Base-by-base conservation (phyloP, 345 rosid genomes). In the Boechera retrofracta region DNA sequence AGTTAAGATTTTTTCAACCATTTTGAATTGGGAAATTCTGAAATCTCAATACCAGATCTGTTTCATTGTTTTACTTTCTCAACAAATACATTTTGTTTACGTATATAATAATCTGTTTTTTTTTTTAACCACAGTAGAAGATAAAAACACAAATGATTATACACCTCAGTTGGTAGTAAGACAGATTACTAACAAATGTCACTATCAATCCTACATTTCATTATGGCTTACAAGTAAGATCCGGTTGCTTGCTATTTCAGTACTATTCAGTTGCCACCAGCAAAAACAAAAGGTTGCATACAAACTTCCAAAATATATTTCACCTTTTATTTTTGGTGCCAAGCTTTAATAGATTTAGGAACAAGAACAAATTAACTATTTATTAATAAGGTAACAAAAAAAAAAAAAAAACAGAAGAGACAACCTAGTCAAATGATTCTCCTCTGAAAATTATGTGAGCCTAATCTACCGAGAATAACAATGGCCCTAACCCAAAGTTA, bases 381-480 rank as follows among this genome's bases (percentile, higher is more conserved):
- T 67, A 67, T 75, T 69, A 44, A 56, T 42, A 49, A 64, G 53
- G 45, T 64, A 71, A 62, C 69, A 60, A 16, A 15, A 6, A 26
- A 24, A 44, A 61, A 28, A 32, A n/a, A 21, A 21, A 52, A 38
- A 32, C 16, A 45, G 16, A 45, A 31, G 31, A 54, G 7, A 49
- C 52, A 71, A 21, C 67, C 76, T 77, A 77, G 13, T 64, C 41
- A 67, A 57, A 67, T 75, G 53, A 6, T 67, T 47, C 55, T 64
- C 38, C 16, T 47, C 60, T 69, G 57, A 69, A 52, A 42, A 62
- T 32, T 62, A 41, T 77, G 76, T 71, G 67, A 77, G 67, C 72
- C 80, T 77, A 69, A 44, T 69, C 80, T 77, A 77, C 45, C 1
- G 38, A 62, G 33, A 76, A 61, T 69, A 69, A 77, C 75, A 70